Base-by-base conservation (phyloP, 139 green algal genomes). In the Pycnococcus provasolii region DNA sequence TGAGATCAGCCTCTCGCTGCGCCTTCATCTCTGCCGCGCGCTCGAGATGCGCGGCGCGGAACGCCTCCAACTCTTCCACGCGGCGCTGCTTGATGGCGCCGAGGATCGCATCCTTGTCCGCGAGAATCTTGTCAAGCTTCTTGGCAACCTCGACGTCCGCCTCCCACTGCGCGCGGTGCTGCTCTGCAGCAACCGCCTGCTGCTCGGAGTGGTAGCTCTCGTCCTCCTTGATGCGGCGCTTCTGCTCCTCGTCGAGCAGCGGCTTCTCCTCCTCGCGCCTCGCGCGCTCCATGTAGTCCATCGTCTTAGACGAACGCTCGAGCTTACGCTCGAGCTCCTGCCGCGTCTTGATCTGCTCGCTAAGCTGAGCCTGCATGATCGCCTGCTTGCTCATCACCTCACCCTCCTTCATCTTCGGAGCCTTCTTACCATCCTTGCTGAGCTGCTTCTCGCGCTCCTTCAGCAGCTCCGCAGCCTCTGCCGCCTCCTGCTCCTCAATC, bases 281-380 rank as follows among this genome's bases (percentile, higher is more conserved):
- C 0, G 93, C 93, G 0, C 93, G 82, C 83, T 96, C 93, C 67
- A 97, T 54, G 77, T 99, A 87, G 80, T 99, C 93, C 89, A 96
- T 87, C 3, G 53, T 73, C 13, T 60, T 84, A 9, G 79, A 79
- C 50, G 87, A 66, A 50, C 80, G 83, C 4, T 74, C 47, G 55
- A 96, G 77, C 74, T 89, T 89, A 63, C 83, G 81, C 77, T 91
- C 89, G 70, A 90, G 66, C 77, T 96, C 90, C 75, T 85, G 73
- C 26, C 77, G 66, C 53, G 81, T 81, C 54, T 87, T 87, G 55
- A 93, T 79, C 68, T 86, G 74, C 73, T 88, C 82, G 39, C 58
- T 79, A 51, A 88, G 60, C 40, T 75, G 78, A 11, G 82, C 73
- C 64, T 88, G 68, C 71, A 92, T 86, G 52, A 94, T 72, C 3